A percentile compares a stretch with the other conserved stretches of the same genome.
phyloP scores from a whole-genome alignment of 116 monocot genomes.

The Papilionanthe hybrid region DNA sequence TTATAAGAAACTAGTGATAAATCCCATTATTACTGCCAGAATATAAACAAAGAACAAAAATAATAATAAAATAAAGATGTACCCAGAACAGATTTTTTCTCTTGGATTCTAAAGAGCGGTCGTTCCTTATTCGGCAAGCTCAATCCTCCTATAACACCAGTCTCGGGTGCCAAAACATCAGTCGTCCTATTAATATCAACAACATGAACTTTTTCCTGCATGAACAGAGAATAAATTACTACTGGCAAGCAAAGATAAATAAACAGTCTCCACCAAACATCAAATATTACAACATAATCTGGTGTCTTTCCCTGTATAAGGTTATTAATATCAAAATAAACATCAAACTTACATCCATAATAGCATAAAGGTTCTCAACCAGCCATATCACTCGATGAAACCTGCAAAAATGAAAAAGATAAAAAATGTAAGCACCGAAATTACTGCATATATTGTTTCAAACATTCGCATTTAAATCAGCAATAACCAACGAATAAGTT shows the following conservation, averaged over 20 bases:
- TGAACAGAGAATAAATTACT: background rate
- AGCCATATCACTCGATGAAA: background rate
- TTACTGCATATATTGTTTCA: background rate
- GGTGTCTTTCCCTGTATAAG: background rate
- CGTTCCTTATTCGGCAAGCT: slow-evolving; percentile 36
- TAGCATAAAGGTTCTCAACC: background rate
- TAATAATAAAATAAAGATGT: background rate
- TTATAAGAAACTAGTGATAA: background rate
- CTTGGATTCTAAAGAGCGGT: slow-evolving; percentile 41
- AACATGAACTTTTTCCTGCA: slow-evolving; percentile 12
- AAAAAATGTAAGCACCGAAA: background rate
- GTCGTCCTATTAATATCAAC: slow-evolving; percentile 16
- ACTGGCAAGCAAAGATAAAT: background rate
- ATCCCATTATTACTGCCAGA: background rate
- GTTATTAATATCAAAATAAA: background rate
- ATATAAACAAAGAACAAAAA: background rate
- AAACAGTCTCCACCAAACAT: background rate
- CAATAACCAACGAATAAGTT: background rate
- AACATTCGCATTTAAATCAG: background rate
- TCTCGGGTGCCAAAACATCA: slow-evolving; percentile 16
- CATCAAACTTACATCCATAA: slow-evolving; percentile 2
- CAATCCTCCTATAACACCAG: slow-evolving; percentile 36
- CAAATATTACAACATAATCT: background rate
- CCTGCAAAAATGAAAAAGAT: background rate
- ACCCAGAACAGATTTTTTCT: slow-evolving; percentile 64